Percentiles rank a stretch among this genome's conserved stretches.
Conservation (phyloP, 345 rosid genomes). For the Brassica incana region DNA sequence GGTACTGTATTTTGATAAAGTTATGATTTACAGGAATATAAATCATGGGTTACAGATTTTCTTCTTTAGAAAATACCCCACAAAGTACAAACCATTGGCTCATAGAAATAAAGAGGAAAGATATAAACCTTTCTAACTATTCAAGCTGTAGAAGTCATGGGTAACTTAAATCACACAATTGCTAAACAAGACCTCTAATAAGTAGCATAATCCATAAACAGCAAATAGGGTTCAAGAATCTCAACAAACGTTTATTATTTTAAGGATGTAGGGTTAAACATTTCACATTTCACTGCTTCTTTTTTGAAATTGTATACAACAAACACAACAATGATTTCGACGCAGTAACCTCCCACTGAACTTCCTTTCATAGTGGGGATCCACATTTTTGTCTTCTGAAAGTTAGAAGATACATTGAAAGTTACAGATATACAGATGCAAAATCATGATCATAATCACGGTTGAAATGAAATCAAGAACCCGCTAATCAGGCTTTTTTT, state of each 20-base stretch:
- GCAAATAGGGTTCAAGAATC: not conserved
- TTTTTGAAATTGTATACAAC: not conserved
- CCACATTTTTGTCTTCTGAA: slow-evolving; percentile 17
- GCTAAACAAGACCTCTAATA: slow-evolving; percentile 3
- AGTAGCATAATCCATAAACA: not conserved
- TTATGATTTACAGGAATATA: slow-evolving; percentile 34
- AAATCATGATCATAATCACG: slow-evolving; percentile 24
- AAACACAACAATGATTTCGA: slow-evolving; percentile 7
- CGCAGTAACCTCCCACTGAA: slow-evolving; percentile 24
- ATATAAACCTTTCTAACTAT: slow-evolving; percentile 8
- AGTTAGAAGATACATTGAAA: slow-evolving; percentile 7
- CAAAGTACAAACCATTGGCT: slow-evolving; percentile 35
- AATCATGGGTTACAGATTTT: slow-evolving; percentile 32
- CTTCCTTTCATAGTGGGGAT: slow-evolving; percentile 33
- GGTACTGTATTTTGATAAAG: slow-evolving; percentile 38
- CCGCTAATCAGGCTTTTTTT: slow-evolving; percentile 10
- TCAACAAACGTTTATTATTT: slow-evolving; percentile 4
- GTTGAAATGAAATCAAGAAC: slow-evolving; percentile 20
- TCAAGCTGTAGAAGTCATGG: slow-evolving; percentile 15
- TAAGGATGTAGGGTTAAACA: not conserved
- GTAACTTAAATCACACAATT: slow-evolving; percentile 9
- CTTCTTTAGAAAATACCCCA: slow-evolving; percentile 16
- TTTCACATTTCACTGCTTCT: slow-evolving; percentile 12
- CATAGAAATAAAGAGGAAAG: slow-evolving; percentile 3
- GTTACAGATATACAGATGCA: slow-evolving; percentile 15